Percentiles rank a stretch among this genome's conserved stretches.
Conservation (phyloP, 106 monocot species). For the Dendrobium officinale region DNA sequence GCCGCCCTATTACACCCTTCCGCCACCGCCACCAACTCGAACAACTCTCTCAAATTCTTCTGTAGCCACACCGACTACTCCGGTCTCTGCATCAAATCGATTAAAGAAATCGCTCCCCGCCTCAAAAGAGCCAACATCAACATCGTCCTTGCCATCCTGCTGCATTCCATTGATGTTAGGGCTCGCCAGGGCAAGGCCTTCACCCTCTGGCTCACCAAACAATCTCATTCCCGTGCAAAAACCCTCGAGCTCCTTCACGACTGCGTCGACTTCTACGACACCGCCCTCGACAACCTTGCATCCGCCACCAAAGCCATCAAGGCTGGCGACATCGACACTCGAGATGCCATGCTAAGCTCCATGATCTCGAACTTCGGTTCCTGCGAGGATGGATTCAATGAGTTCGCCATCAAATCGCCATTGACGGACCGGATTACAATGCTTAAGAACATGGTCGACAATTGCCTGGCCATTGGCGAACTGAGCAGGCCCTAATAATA, state of each 20-base stretch:
- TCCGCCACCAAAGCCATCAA: background rate
- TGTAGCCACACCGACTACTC: background rate
- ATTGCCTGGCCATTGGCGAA: constrained; percentile 2
- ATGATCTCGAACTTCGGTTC: background rate
- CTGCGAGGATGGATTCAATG: background rate
- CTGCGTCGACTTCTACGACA: background rate
- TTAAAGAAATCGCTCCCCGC: background rate
- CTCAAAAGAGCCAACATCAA: background rate
- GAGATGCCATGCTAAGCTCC: background rate
- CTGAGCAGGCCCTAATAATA: background rate
- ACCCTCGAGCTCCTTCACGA: background rate
- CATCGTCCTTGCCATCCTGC: background rate
- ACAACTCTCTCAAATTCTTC: background rate
- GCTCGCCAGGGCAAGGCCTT: background rate
- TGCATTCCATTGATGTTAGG: background rate
- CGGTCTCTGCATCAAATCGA: background rate
- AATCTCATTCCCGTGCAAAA: background rate
- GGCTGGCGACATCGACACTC: background rate
- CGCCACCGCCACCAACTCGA: background rate
- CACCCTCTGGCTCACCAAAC: background rate
- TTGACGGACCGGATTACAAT: background rate
- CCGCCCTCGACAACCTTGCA: background rate
- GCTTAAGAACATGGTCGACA: background rate
- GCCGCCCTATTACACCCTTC: background rate
- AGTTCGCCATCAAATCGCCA: background rate